These are phyloP conservation scores for Fusarium chaquense DNA, from an alignment of 2,329 filamentous ascomycete species.

Conservation along the genomic window DNA sequence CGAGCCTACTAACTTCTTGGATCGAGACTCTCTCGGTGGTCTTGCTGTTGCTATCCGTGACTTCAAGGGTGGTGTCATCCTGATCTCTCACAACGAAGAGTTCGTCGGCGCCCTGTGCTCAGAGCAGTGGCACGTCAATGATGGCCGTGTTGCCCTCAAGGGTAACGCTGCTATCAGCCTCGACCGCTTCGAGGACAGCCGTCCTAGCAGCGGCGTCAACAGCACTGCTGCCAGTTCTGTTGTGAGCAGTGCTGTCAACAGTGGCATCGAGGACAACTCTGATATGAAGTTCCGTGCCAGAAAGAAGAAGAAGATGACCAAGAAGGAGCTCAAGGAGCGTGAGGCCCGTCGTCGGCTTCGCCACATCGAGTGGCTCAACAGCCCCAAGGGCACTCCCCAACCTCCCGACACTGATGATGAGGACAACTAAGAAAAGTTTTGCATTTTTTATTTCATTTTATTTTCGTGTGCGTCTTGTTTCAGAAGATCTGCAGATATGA, in stretches of 20 bases:
- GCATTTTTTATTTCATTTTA: constrained; percentile 8
- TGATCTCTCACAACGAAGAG: constrained; percentile 99
- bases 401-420: constrained; percentile 84
- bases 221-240: constrained; percentile 68
- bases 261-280: constrained; percentile 82
- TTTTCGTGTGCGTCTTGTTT: constrained; percentile 14
- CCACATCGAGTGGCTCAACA: constrained; percentile 88
- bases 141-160: constrained; percentile 87
- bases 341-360: constrained; percentile 88
- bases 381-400: constrained; percentile 84
- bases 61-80: constrained; percentile 97
- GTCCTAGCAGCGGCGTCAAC: constrained; percentile 68
- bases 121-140: constrained; percentile 95
- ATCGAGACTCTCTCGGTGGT: constrained; percentile 95
- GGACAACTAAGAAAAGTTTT: constrained; percentile 52
- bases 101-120: constrained; percentile 96
- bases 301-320: constrained; percentile 99
- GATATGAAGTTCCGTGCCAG: constrained; percentile 87
- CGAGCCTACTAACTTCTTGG: constrained; percentile 99
- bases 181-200: constrained; percentile 88
- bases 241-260: constrained; percentile 74
- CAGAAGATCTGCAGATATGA: constrained; percentile 16
- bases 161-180: constrained; percentile 78
- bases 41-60: constrained; percentile 97
- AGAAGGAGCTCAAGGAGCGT: constrained; percentile 93